A percentile compares a stretch with the other conserved stretches of the same genome.
These are phyloP conservation scores for Acrocalymma vagum DNA, from an alignment of 2,329 filamentous ascomycete genomes.

Conservation along the genomic window DNA sequence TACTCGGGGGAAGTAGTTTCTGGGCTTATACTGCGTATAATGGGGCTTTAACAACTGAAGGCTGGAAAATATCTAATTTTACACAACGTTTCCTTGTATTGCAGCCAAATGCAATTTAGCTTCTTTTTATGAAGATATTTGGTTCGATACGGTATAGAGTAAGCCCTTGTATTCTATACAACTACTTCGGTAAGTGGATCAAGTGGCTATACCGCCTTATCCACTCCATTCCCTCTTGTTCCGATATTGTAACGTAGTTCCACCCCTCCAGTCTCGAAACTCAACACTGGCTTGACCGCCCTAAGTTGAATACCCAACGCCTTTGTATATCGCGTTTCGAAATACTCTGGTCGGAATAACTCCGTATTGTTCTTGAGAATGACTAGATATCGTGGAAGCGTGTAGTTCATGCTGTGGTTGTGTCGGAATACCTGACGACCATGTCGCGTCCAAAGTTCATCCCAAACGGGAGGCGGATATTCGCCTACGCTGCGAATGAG, in stretches of 20 bases:
- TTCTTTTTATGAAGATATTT: no score
- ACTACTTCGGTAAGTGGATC: no score
- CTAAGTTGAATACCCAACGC: constrained; percentile 43
- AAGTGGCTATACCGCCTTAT: constrained; percentile 56
- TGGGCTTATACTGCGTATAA: no score
- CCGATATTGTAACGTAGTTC: constrained; percentile 54
- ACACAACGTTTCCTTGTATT: no score
- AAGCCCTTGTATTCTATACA: no score
- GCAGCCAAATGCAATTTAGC: no score
- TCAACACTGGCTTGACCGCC: constrained; percentile 51
- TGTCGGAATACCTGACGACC: constrained; percentile 56
- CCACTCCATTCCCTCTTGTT: constrained; percentile 56
- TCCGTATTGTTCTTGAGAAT: not conserved
- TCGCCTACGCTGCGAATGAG: constrained; percentile 12
- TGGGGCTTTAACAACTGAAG: no score
- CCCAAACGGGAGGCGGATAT: constrained; percentile 51
- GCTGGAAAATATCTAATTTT: no score
- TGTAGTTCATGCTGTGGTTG: constrained; percentile 53
- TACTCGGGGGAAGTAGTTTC: no score
- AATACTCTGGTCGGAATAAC: constrained; percentile 56
- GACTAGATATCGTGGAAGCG: constrained; percentile 19
- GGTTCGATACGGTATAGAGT: no score
- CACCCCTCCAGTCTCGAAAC: constrained; percentile 24
- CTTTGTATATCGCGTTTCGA: constrained; percentile 46
- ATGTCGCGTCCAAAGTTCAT: constrained; percentile 51